A percentile compares a stretch with the other conserved stretches of the same genome.
phyloP scores from a whole-genome alignment of 176 grass and related monocot genomes.

The Rhynchospora pubera region DNA sequence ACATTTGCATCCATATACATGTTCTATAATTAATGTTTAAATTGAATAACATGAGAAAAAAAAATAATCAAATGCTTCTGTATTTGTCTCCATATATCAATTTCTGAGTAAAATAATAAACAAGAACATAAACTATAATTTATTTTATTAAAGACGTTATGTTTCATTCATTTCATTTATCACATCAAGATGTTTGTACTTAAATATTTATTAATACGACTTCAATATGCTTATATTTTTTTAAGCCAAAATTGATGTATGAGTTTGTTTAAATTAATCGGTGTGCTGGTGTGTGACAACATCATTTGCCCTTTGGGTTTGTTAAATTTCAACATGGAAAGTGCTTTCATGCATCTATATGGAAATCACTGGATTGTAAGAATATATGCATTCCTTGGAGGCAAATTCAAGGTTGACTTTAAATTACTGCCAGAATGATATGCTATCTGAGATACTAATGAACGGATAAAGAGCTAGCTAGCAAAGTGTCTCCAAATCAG shows the following conservation, averaged over 20 bases:
- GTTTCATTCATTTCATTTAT: background rate
- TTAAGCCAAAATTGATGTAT: background rate
- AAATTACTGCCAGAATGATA: background rate
- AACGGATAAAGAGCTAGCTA: background rate
- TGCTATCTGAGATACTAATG: background rate
- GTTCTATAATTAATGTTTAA: background rate
- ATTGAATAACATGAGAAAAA: background rate
- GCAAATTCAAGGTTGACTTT: slow-evolving; percentile 4
- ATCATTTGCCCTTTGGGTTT: background rate
- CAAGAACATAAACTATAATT: background rate
- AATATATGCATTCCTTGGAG: background rate
- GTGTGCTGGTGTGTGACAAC: background rate
- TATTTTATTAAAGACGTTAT: background rate
- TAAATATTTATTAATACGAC: too few species aligned
- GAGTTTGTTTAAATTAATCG: background rate
- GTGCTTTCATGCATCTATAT: background rate
- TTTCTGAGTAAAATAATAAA: background rate
- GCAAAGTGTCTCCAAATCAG: background rate
- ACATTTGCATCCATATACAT: too few species aligned
- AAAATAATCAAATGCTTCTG: background rate
- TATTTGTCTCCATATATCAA: background rate
- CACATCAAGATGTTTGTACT: background rate
- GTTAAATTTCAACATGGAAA: background rate
- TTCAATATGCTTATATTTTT: background rate
- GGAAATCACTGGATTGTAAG: slow-evolving; percentile 5